phyloP scores from a whole-genome alignment of 1,139 yeast genomes.

The Pneumocystis wakefieldiae region DNA sequence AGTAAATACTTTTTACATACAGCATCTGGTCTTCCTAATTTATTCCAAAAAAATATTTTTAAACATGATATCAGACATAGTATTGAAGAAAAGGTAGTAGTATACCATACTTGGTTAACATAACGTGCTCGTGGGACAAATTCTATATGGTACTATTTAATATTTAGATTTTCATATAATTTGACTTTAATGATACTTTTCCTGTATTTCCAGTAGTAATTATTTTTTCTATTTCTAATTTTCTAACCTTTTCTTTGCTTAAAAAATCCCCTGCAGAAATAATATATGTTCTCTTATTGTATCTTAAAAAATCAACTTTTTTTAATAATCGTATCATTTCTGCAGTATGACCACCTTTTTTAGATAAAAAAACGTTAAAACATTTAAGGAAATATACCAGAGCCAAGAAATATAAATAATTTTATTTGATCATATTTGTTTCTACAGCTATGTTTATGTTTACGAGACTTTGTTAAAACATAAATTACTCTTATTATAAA shows the following conservation, averaged over 20 bases:
- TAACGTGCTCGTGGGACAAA: conserved; percentile 58
- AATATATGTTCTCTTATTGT: conserved; percentile 8
- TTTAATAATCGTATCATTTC: conserved; percentile 11
- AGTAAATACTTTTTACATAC: conserved; percentile 7
- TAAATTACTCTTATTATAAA: neutral
- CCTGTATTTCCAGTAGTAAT: neutral
- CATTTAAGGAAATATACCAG: neutral
- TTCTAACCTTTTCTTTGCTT: conserved; percentile 6
- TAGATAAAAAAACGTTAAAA: neutral
- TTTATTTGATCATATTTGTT: neutral
- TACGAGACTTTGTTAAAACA: neutral
- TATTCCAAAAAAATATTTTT: conserved; percentile 18
- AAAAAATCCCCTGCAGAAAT: conserved; percentile 12
- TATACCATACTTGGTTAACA: conserved; percentile 48
- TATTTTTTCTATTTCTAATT: neutral
- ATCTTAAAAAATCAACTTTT: conserved; percentile 3
- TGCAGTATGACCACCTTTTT: conserved; percentile 12
- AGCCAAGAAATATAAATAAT: conserved; percentile 8
- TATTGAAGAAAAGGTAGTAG: conserved; percentile 41
- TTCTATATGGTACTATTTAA: conserved; percentile 17
- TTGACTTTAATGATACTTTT: neutral
- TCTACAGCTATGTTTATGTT: neutral
- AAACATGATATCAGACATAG: conserved; percentile 19
- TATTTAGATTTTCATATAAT: neutral
- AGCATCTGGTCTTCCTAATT: conserved; percentile 20